Percentiles rank a stretch among this genome's conserved stretches.
Conservation (phyloP, 2,329 filamentous ascomycete species). For the Hypoxylon sp. region DNA sequence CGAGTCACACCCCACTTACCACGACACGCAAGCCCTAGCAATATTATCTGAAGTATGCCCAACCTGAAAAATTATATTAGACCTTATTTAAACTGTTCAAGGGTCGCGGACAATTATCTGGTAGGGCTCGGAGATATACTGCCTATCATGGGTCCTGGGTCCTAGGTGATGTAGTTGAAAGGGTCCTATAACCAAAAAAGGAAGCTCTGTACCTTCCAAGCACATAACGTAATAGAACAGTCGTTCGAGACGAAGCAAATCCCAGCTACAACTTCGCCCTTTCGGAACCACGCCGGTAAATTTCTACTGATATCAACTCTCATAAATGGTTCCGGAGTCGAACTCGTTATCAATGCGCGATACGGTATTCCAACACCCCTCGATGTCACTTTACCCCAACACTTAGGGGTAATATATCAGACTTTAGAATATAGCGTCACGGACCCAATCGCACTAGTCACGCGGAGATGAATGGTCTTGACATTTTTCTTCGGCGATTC, state of each 20-base stretch:
- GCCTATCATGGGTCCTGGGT: neutral
- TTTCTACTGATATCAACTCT: neutral
- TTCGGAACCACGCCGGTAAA: neutral
- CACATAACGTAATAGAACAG: neutral
- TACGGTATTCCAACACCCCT: neutral
- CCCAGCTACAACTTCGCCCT: neutral
- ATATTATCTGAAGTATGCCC: neutral
- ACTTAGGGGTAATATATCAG: neutral
- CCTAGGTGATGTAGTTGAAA: too few relatives aligned
- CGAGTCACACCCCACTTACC: constrained; percentile 3
- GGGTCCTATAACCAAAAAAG: neutral
- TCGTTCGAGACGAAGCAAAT: neutral
- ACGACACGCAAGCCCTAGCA: neutral
- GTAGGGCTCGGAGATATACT: constrained; percentile 1
- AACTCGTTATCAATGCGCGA: neutral
- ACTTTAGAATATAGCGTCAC: neutral
- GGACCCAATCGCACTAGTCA: neutral
- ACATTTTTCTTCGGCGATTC: neutral
- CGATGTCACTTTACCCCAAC: neutral
- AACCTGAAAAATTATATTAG: constrained; percentile 3
- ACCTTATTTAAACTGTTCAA: neutral
- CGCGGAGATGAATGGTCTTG: neutral
- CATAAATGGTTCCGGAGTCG: neutral
- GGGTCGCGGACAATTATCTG: neutral
- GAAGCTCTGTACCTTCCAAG: neutral